Conservation (phyloP, 2,329 filamentous ascomycete species). For the Ceratocystis variospora region DNA sequence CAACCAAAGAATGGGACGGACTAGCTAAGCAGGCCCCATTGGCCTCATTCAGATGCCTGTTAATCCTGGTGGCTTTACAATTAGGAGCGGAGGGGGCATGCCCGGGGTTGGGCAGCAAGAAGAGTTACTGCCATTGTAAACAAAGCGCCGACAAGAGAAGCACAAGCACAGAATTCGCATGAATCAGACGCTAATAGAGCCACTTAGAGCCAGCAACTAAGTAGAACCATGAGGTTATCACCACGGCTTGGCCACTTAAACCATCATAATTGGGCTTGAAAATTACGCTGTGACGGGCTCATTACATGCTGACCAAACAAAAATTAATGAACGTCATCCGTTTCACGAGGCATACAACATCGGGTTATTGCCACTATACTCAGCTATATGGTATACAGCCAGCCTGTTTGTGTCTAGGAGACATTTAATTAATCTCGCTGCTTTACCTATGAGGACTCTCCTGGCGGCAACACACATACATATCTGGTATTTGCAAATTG, state of each 20-base stretch:
- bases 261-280: not conserved
- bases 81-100: not conserved
- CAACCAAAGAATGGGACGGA: not conserved
- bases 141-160: not conserved
- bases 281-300: not conserved
- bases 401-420: not conserved
- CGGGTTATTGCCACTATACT: not conserved
- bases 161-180: not conserved
- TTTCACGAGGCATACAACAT: not conserved
- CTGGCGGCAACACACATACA: no score
- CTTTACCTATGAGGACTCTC: not conserved
- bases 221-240: not conserved
- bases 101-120: conserved; percentile 5
- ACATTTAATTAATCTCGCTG: not conserved
- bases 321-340: not conserved
- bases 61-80: not conserved
- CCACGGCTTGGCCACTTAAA: not conserved
- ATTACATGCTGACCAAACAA: not conserved
- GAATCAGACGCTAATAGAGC: not conserved
- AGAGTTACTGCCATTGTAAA: not conserved
- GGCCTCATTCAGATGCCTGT: not conserved
- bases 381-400: not conserved
- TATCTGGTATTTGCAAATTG: not conserved
- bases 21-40: not conserved
- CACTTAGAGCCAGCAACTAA: not conserved